Evolutionary conservation across 2,329 filamentous ascomycete genomes (phyloP), one percentile per base, ranked within the genome.

Genomic region (Cercospora zeina): DNA sequence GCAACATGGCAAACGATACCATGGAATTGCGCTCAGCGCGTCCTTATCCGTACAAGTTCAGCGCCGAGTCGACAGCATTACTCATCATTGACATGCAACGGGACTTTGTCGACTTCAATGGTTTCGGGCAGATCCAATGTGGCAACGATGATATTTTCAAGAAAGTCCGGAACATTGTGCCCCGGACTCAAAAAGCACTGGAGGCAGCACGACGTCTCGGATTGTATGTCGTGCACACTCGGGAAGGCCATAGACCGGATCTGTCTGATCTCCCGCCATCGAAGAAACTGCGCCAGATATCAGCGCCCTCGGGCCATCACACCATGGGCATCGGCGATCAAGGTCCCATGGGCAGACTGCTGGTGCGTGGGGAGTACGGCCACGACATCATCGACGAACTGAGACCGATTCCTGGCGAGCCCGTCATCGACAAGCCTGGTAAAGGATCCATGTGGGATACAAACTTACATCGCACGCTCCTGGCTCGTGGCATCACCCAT

Each of bases 391-490:
- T 85, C 19, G 80, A 83, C 68, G 82, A 83, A 66, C 74, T 85
- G 45, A 75, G 74, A 53, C 82, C 83, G 0, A 67, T 78, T 36
- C 78, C 82, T 1, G 79, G 78, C 13, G 83, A 86, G 70, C 73
- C 80, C 1, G 78, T 86, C 3, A 80, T 86, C 49, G 83, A 86
- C 70, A 85, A 85, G 71, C 81, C 82, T 2, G 83, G 83, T 8
- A 86, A 85, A 69, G 83, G 84, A 13, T 81, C 81, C 2, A 86
- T 85, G 68, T 86, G 82, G 82, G 79, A 81, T 34, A 87, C 84
- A 0, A 74, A 75, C 27, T 74, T 87, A 5, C 77, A 85, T 66
- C 79, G 83, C 61, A 76, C 78, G 21, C 73, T 87, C 51, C 77
- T 84, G 62, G 80, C 82, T 24, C 76, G 80, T 65, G 83, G 80